These are phyloP conservation scores for Gigaspora rosea DNA, from an alignment of 192 early-diverging fungal species.

Conservation along the genomic window DNA sequence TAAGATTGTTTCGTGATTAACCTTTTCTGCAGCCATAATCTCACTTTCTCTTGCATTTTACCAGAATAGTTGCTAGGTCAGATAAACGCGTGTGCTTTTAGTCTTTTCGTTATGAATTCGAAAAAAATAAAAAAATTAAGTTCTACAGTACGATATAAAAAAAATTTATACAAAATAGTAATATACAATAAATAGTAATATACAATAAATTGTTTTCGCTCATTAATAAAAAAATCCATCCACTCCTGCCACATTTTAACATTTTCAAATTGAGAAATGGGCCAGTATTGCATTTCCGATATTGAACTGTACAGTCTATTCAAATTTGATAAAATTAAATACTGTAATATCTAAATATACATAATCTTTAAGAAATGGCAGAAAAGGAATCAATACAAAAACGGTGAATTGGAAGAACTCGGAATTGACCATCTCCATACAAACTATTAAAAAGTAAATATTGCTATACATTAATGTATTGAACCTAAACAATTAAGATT, in stretches of 20 bases:
- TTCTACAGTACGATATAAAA: neutral
- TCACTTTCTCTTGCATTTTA: neutral
- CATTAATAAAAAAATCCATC: conserved; percentile 17
- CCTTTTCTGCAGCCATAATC: neutral
- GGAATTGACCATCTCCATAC: conserved; percentile 2
- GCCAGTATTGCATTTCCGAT: neutral
- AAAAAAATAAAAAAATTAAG: neutral
- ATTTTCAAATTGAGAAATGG: neutral
- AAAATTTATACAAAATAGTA: neutral
- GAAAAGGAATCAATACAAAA: neutral
- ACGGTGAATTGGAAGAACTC: neutral
- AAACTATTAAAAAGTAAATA: neutral
- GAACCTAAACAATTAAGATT: neutral
- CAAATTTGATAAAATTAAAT: neutral
- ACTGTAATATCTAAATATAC: neutral
- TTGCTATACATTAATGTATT: neutral
- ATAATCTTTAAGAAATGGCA: neutral
- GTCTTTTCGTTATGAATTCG: neutral
- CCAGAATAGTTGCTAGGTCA: neutral
- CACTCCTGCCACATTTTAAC: conserved; percentile 4
- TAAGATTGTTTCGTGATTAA: neutral
- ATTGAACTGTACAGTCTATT: conserved; percentile 6
- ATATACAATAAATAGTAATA: neutral
- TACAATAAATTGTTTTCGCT: conserved; percentile 12
- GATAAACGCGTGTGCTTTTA: neutral